Evolutionary conservation across 2,329 filamentous ascomycete genomes (phyloP), one percentile per base, ranked within the genome.

Genomic region (Hypoxylon sp.): DNA sequence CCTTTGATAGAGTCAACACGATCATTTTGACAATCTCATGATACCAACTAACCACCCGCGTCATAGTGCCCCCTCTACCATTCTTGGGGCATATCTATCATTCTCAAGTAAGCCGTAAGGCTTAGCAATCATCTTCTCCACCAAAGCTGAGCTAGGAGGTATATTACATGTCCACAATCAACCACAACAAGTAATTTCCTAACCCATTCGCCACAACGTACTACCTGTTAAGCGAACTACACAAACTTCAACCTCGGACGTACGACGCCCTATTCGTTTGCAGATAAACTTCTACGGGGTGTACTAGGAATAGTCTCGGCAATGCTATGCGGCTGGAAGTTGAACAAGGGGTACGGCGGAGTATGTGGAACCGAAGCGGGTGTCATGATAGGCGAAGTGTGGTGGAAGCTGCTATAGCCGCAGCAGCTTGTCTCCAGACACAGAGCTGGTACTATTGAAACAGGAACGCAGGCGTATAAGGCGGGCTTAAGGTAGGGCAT

Each of bases 231-330:
- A 46, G 34, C 41, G 38, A 43, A 17, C 17, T 10, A 17, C 19
- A 17, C 6, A 43, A 43, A 21, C 9, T 17, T 43, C 36, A 5
- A 43, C n/a, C 17, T 19, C 38, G 7, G 9, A 5, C 11, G 38
- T 21, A 19, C 17, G 17, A 10, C 38, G 7, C 38, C 17, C 19
- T 43, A 43, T 4, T 66, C 56, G 25, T 64, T 68, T 19, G 50
- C 60, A 10, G 68, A 70, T 13, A 68, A 13, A 23, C 65, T 68
- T 49, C 68, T 63, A 38, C 68, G 68, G n/a, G 65, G 65, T 5
- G 68, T 55, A 11, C 43, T 38, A 38, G 52, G 23, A 5, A 66
- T 55, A 14, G 57, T 65, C 28, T 70, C 62, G n/a, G 60, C 51
- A 34, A 52, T 50, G 19, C 56, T 48, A 7, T 41, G 19, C 13